Evolutionary conservation across 163 green algal genomes (phyloP).

Genomic region (Coccomyxa subellipsoidea): DNA sequence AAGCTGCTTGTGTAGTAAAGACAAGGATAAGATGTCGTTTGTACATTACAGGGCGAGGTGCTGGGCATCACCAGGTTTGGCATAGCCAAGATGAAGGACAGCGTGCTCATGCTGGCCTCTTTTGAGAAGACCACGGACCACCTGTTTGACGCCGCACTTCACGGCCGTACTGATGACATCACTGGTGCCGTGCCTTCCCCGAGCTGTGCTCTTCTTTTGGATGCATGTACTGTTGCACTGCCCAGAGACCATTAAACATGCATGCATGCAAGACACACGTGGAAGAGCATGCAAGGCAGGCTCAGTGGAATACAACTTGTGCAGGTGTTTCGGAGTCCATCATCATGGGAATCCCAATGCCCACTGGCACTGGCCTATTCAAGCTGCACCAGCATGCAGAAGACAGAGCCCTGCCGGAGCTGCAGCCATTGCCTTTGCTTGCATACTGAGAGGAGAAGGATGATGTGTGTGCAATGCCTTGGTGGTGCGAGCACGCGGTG

Average conservation of each 20-base stretch:
- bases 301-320: background rate
- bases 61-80: conserved; percentile 98
- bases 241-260: background rate
- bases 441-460: background rate
- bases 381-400: conserved; percentile 42
- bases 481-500: no score
- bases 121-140: conserved; percentile 99
- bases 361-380: conserved; percentile 92
- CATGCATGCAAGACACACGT: background rate
- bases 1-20: no score
- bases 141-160: conserved; percentile 94
- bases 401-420: conserved; percentile 1
- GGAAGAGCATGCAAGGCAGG: background rate
- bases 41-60: conserved; percentile 94
- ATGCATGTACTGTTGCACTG: background rate
- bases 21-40: no score
- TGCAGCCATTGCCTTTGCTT: conserved; percentile 16
- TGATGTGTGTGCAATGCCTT: no score
- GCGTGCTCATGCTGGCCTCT: conserved; percentile 94
- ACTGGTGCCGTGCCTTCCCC: conserved; percentile 27
- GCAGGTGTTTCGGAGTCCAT: conserved; percentile 92
- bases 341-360: conserved; percentile 99
- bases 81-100: conserved; percentile 99
- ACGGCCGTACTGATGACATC: conserved; percentile 70
- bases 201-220: background rate